Base-by-base conservation (phyloP, 176 grass and related monocot genomes). In the Raddia distichophylla region DNA sequence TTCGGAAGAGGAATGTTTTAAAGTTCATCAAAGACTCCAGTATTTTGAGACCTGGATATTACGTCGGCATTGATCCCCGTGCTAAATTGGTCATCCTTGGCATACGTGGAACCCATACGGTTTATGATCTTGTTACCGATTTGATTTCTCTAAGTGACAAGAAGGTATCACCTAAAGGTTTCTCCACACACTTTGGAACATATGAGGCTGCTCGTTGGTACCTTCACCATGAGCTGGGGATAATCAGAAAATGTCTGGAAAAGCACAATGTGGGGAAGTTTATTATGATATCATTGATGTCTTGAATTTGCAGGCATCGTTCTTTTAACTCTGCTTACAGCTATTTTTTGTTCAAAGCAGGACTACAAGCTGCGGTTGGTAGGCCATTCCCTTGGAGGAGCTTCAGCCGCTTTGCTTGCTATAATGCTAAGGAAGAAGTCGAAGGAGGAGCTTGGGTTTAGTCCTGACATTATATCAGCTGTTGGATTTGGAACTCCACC, bases 371-470 rank as follows among this genome's bases (percentile, higher is more conserved):
- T 94, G 82, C 78, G 92, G 55, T 76, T 98, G 60, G 92, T 93
- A 67, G 95, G 95, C 8, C 95, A 98, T 67, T 98, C 95, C 69
- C 90, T 94, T 86, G 95, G 95, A 81, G 95, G 92, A 73, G 92
- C 92, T 72, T 87, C 92, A 43, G 95, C 95, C 4, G 90, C 92
- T 0, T 82, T 98, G 64, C 88, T 98, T 82, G 92, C 95, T 58
- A 89, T 98, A 80, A 98, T 94, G 84, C 55, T 98, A 16, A 89
- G 88, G 48, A 98, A 90, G 82, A 93, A 91, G 67, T 93, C 95
- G 7, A 87, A 85, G 73, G 92, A 90, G 44, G 93, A 98, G 69
- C 86, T 98, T 82, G 95, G 95, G 20, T 98, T 98, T 87, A 87
- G 86, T 83, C 95, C 95, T 11, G 92, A 98, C 32, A 88, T 98